Conservation (phyloP, 306 rosid species). For the cucumber (Cucumis sativus) region DNA sequence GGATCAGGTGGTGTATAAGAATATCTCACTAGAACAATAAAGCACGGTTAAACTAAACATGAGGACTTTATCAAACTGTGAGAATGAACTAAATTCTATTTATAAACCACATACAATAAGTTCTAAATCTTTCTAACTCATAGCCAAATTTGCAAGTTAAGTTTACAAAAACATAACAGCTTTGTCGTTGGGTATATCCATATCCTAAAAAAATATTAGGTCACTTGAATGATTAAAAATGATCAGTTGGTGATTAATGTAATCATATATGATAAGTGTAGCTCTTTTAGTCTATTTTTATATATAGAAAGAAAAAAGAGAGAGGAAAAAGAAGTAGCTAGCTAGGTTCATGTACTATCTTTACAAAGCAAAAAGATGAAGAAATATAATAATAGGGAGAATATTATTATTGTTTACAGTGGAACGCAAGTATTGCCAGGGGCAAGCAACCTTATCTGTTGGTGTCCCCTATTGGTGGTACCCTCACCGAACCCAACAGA, state of each 20-base stretch:
- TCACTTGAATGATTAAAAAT: background rate
- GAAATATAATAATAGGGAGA: background rate
- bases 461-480: conserved; percentile 24
- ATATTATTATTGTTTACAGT: conserved; percentile 4
- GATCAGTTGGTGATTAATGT: background rate
- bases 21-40: too few relatives aligned
- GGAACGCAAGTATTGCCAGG: conserved; percentile 2
- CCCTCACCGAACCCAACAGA: conserved; percentile 28
- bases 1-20: too few relatives aligned
- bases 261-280: background rate
- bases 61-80: too few relatives aligned
- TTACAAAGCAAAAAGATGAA: conserved; percentile 1
- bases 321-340: conserved; percentile 5
- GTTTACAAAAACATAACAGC: background rate
- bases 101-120: too few relatives aligned
- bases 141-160: too few relatives aligned
- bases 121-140: too few relatives aligned
- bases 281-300: background rate
- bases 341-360: conserved; percentile 20
- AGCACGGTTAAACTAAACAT: too few relatives aligned
- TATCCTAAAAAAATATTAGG: background rate
- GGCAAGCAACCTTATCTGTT: conserved; percentile 12
- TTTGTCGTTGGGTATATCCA: background rate
- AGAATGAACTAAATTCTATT: too few relatives aligned
- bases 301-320: background rate